Evolutionary conservation across 805 yeast species (phyloP).

Genomic region (Spathaspora sp.): DNA sequence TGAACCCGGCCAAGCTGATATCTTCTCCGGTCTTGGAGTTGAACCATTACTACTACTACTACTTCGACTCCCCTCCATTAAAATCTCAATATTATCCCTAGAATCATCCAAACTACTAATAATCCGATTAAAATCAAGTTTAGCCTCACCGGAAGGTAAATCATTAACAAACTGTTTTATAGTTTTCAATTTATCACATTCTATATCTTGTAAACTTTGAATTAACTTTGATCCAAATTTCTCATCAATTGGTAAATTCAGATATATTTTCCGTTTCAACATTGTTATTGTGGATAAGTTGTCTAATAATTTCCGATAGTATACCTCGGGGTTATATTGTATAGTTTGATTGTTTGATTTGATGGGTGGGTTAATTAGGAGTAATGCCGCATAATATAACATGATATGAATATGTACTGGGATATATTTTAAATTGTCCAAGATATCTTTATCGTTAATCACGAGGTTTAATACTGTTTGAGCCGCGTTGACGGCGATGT

Average conservation of each 20-base stretch:
- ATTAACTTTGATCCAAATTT: slow-evolving; percentile 46
- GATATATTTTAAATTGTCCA: slow-evolving; percentile 53
- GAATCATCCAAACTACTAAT: slow-evolving; percentile 2
- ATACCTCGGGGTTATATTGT: slow-evolving; percentile 19
- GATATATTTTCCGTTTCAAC: slow-evolving; percentile 38
- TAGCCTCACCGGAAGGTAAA: slow-evolving; percentile 13
- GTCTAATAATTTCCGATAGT: slow-evolving; percentile 25
- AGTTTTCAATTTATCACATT: slow-evolving; percentile 22
- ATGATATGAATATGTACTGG: slow-evolving; percentile 73
- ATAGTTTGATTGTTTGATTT: slow-evolving; percentile 20
- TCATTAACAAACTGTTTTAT: slow-evolving; percentile 17
- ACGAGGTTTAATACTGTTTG: slow-evolving; percentile 57
- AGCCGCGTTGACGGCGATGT: slow-evolving; percentile 61
- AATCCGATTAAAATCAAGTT: slow-evolving; percentile 1
- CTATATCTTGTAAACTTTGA: slow-evolving; percentile 26
- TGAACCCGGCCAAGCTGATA: slow-evolving; percentile 64
- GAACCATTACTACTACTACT: slow-evolving; percentile 21
- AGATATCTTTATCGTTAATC: slow-evolving; percentile 55
- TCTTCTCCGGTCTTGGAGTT: slow-evolving; percentile 34
- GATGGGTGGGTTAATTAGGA: slow-evolving; percentile 48
- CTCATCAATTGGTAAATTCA: slow-evolving; percentile 51
- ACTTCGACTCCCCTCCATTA: slow-evolving; percentile 16
- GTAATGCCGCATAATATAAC: slow-evolving; percentile 63
- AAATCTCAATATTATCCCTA: slow-evolving; percentile 5
- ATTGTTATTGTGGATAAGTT: slow-evolving; percentile 42